phyloP scores from a whole-genome alignment of 2,329 filamentous ascomycete species.

The Aaosphaeria pasadenensis region DNA sequence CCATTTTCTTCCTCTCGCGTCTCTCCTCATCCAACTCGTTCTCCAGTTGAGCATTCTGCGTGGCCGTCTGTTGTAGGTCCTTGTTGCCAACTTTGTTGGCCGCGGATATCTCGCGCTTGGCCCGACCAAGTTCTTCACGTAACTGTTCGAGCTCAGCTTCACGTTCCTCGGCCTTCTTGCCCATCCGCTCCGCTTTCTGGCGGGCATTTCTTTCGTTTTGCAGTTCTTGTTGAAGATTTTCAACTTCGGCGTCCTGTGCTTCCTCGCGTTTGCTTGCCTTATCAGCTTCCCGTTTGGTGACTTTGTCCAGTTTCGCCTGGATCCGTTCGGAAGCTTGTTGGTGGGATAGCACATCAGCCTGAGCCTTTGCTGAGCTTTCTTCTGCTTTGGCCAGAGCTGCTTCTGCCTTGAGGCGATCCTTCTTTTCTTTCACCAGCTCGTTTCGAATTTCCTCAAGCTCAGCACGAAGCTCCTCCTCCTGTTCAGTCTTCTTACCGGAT shows the following conservation, averaged over 20 bases:
- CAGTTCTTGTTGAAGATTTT: slow-evolving; percentile 35
- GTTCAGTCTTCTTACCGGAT: slow-evolving; percentile 47
- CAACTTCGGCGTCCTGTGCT: slow-evolving; percentile 25
- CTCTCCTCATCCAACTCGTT: slow-evolving; percentile 51
- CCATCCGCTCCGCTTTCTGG: slow-evolving; percentile 26
- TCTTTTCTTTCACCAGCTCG: slow-evolving; percentile 45
- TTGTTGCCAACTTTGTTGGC: slow-evolving; percentile 36
- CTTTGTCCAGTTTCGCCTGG: slow-evolving; percentile 32
- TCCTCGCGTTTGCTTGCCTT: slow-evolving; percentile 37
- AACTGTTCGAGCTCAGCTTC: slow-evolving; percentile 28
- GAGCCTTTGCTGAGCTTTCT: slow-evolving; percentile 27
- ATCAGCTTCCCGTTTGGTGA: slow-evolving; percentile 25
- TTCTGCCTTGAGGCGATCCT: slow-evolving; percentile 42
- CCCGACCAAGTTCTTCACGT: slow-evolving; percentile 40
- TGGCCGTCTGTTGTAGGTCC: slow-evolving; percentile 43
- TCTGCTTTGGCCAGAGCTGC: slow-evolving; percentile 37
- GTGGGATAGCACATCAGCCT: slow-evolving; percentile 29
- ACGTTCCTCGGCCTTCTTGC: slow-evolving; percentile 30
- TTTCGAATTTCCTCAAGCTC: slow-evolving; percentile 46
- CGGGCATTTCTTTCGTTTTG: slow-evolving; percentile 40
- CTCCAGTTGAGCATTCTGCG: slow-evolving; percentile 33
- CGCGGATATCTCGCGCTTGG: slow-evolving; percentile 31
- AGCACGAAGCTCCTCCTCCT: slow-evolving; percentile 46
- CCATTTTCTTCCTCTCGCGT: slow-evolving; percentile 50
- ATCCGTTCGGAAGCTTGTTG: slow-evolving; percentile 26